phyloP scores from a whole-genome alignment of 2,329 filamentous ascomycete species.

The Cladosporium oxysporum region DNA sequence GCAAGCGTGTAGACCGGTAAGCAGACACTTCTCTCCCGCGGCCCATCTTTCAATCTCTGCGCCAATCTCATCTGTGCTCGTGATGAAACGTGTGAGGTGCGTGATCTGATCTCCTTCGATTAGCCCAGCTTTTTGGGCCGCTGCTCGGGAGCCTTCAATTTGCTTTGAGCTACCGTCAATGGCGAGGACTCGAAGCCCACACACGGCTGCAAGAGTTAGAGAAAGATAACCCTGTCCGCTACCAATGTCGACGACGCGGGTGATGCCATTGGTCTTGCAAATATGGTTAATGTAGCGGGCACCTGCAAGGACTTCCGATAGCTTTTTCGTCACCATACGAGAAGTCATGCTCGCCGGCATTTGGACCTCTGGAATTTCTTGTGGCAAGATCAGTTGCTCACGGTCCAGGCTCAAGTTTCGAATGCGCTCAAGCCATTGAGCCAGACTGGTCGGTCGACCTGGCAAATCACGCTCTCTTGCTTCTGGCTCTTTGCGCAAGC shows the following conservation, averaged over 20 bases:
- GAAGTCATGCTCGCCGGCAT: constrained; percentile 14
- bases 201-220: constrained; percentile 20
- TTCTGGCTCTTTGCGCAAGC: constrained; percentile 10
- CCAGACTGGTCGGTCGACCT: constrained; percentile 17
- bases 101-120: constrained; percentile 21
- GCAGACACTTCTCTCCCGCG: constrained; percentile 18
- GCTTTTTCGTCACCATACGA: constrained; percentile 23
- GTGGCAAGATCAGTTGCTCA: constrained; percentile 18
- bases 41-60: constrained; percentile 20
- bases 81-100: constrained; percentile 20
- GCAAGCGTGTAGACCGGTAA: constrained; percentile 23
- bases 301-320: constrained; percentile 22
- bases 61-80: constrained; percentile 5
- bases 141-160: constrained; percentile 22
- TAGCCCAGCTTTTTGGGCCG: constrained; percentile 20
- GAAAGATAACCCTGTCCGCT: constrained; percentile 25
- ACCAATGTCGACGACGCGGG: constrained; percentile 22
- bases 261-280: constrained; percentile 21
- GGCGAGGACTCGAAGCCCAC: constrained; percentile 21
- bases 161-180: constrained; percentile 24
- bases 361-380: constrained; percentile 4
- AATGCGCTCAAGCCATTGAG: constrained; percentile 21
- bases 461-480: not conserved
- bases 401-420: constrained; percentile 20
- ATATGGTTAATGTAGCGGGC: constrained; percentile 22